These are phyloP conservation scores for Trichodelitschia bisporula DNA, from an alignment of 495 filamentous ascomycete genomes.

Conservation along the genomic window DNA sequence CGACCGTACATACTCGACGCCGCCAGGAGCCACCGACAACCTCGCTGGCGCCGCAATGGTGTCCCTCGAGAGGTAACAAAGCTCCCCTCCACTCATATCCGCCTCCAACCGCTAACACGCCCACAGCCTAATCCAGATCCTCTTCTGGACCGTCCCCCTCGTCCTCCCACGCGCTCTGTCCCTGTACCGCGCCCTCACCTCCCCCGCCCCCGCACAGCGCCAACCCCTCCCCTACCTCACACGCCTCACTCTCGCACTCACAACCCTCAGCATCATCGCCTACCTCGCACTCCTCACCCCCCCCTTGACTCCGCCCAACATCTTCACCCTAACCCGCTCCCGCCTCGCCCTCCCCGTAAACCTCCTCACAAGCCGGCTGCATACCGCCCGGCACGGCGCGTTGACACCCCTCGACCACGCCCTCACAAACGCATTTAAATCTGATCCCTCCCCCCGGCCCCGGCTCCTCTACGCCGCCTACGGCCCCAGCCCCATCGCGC, in stretches of 20 bases:
- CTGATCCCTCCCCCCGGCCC: conserved; percentile 42
- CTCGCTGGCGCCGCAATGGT: too few species aligned
- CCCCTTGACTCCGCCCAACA: conserved; percentile 45
- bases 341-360: conserved; percentile 67
- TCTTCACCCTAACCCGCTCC: conserved; percentile 55
- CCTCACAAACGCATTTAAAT: conserved; percentile 29
- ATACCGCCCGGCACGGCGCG: conserved; percentile 25
- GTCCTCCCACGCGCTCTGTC: conserved; percentile 27
- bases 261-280: conserved; percentile 46
- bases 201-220: conserved; percentile 21
- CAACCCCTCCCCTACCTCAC: conserved; percentile 33
- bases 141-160: conserved; percentile 70
- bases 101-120: not conserved
- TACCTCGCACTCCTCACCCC: conserved; percentile 41
- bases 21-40: too few species aligned
- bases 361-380: conserved; percentile 62
- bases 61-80: not conserved
- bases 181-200: conserved; percentile 39
- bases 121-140: conserved; percentile 16
- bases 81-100: not conserved
- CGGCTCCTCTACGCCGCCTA: conserved; percentile 62
- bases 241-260: conserved; percentile 35
- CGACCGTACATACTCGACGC: too few species aligned
- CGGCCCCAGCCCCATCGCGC: conserved; percentile 43
- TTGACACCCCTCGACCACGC: conserved; percentile 36